Evolutionary conservation across 441 rosid genomes (phyloP).

Genomic region (Kokia cookei): DNA sequence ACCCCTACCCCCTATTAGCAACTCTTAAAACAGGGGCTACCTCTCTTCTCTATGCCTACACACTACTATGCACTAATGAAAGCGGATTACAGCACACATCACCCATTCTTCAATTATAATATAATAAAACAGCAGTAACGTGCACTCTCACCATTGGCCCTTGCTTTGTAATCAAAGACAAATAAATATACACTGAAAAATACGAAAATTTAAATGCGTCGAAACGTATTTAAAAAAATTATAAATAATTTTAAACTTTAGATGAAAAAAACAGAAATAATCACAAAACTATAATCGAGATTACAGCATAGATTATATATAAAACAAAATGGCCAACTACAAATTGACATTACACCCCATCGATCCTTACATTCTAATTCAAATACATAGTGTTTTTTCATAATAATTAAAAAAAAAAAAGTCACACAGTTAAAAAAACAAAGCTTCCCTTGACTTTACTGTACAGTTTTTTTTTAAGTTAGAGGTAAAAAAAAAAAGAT

Average conservation of each 20-base stretch:
- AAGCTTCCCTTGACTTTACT: constrained; percentile 3
- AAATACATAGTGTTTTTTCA: not conserved
- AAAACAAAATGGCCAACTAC: not conserved
- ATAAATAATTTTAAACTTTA: no score
- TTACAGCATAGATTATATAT: no score
- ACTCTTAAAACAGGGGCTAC: not conserved
- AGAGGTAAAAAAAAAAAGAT: not conserved
- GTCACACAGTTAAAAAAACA: constrained; percentile 31
- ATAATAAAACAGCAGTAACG: not conserved
- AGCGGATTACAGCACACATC: constrained; percentile 29
- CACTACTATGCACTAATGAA: not conserved
- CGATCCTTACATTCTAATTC: not conserved
- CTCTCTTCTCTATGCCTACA: not conserved
- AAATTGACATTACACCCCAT: not conserved
- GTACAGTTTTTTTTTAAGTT: constrained; percentile 18
- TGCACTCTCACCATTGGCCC: constrained; percentile 5
- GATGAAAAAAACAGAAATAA: no score
- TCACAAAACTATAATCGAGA: no score
- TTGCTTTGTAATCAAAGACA: not conserved
- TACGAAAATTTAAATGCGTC: no score
- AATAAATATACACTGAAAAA: not conserved
- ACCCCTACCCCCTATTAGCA: not conserved
- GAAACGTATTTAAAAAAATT: no score
- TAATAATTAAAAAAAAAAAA: not conserved
- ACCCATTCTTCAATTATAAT: not conserved